Evolutionary conservation across 1,284 basidiomycete genomes (phyloP).

Genomic region (Cystobasidium sp.): DNA sequence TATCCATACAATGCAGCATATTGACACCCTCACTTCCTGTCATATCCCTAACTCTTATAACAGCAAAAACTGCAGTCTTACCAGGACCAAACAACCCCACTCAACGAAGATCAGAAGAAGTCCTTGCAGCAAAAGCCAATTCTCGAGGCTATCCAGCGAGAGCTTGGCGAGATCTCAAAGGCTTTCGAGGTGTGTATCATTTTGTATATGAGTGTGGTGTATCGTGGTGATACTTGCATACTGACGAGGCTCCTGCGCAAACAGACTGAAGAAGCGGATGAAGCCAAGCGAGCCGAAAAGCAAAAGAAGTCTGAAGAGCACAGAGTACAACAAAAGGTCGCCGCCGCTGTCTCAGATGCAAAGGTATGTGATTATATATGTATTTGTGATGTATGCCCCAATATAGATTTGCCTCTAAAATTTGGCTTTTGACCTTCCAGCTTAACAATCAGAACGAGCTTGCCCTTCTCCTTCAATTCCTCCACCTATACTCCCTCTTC

Average conservation of each 20-base stretch:
- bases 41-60: not conserved
- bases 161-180: constrained; percentile 53
- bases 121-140: constrained; percentile 53
- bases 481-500: constrained; percentile 53
- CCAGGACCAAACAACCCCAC: constrained; percentile 48
- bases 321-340: constrained; percentile 49
- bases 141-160: constrained; percentile 53
- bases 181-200: constrained; percentile 50
- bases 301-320: constrained; percentile 49
- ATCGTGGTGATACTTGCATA: not conserved
- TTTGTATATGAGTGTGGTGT: not conserved
- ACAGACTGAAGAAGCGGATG: constrained; percentile 53
- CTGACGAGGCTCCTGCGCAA: not conserved
- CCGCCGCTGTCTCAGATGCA: constrained; percentile 48
- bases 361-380: constrained; percentile 45
- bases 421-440: constrained; percentile 17
- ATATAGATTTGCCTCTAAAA: not conserved
- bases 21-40: no score
- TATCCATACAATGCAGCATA: no score
- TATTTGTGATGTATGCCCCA: not conserved
- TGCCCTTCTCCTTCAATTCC: constrained; percentile 54
- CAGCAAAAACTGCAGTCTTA: constrained; percentile 54
- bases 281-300: constrained; percentile 49
- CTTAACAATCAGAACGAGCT: constrained; percentile 49
- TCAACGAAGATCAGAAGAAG: constrained; percentile 55